A percentile compares a stretch with the other conserved stretches of the same genome.
Conservation (phyloP, 2,329 filamentous ascomycete genomes). For the Botrytis galanthina region DNA sequence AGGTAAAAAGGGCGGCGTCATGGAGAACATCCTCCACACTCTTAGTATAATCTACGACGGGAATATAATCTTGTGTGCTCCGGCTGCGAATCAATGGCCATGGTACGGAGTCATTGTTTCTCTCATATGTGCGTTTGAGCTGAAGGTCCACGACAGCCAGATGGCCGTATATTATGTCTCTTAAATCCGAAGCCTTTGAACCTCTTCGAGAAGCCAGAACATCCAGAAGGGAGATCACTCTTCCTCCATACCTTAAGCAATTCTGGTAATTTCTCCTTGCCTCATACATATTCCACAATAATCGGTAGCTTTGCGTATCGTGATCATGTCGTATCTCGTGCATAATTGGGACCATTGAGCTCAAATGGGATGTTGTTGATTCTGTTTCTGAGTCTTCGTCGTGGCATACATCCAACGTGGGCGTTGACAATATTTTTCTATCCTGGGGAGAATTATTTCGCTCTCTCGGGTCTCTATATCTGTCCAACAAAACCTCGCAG, state of each 20-base stretch:
- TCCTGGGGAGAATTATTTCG: background rate
- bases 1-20: background rate
- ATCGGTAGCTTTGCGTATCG: background rate
- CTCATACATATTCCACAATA: background rate
- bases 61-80: accelerated
- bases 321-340: background rate
- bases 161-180: background rate
- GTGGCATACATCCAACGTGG: background rate
- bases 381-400: background rate
- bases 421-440: background rate
- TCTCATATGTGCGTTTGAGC: background rate
- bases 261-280: background rate
- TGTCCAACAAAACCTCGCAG: background rate
- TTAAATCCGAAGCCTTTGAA: background rate
- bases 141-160: background rate
- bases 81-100: background rate
- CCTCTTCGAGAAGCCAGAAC: background rate
- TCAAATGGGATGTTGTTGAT: background rate
- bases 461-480: too few relatives aligned
- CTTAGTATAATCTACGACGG: background rate
- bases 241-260: background rate
- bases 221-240: background rate
- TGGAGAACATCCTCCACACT: background rate
- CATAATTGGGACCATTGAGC: background rate
- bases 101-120: accelerated